Percentiles rank a stretch among this genome's conserved stretches.
phyloP scores from a whole-genome alignment of 106 monocot genomes.

The Allium cepa region DNA sequence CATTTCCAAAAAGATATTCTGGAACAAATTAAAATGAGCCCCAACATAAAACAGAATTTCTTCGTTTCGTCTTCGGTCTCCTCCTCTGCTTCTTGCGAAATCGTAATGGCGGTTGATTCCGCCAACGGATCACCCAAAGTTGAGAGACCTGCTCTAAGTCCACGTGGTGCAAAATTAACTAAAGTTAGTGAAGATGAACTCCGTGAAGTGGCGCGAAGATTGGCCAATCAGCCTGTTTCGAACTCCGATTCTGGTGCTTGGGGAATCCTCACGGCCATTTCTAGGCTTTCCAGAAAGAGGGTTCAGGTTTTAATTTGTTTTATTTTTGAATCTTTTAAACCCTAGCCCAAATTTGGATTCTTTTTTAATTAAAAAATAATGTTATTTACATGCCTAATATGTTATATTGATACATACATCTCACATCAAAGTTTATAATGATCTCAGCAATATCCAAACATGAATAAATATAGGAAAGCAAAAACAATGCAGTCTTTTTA shows the following conservation, averaged over 20 bases:
- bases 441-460: no score
- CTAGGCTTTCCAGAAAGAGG: constrained; percentile 62
- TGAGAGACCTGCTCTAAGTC: constrained; percentile 11
- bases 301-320: constrained; percentile 32
- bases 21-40: neutral
- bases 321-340: no score
- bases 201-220: constrained; percentile 60
- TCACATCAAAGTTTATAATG: no score
- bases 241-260: constrained; percentile 67
- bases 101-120: constrained; percentile 19
- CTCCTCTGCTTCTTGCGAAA: neutral
- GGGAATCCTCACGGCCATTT: constrained; percentile 94
- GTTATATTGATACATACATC: no score
- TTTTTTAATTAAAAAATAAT: no score
- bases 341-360: no score
- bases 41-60: no score
- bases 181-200: constrained; percentile 50
- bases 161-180: constrained; percentile 13
- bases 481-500: no score
- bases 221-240: constrained; percentile 57
- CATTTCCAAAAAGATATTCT: no score
- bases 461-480: no score
- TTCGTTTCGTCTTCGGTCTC: no score
- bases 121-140: constrained; percentile 5
- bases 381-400: no score